Base-by-base conservation (phyloP, 129 eudicot genomes). In the Tagetes erecta region DNA sequence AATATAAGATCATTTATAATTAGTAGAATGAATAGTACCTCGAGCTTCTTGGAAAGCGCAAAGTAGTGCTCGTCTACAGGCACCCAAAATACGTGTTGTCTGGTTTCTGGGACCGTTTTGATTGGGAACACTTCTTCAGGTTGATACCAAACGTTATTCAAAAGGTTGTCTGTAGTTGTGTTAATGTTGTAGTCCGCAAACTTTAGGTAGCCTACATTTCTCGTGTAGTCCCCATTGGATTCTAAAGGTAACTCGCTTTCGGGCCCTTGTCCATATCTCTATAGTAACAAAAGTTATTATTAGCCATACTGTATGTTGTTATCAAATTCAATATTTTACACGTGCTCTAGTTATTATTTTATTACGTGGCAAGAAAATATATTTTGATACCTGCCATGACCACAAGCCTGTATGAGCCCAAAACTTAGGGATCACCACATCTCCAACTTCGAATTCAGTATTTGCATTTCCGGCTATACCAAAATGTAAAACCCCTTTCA, bases 31-130 rank as follows among this genome's bases (percentile, higher is more conserved):
- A 30, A 20, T 58, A 37, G 9, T 71, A 87, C 97, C 97, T 84
- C 77, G 34, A 91, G 83, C 40, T 83, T 80, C 49, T 83, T 7
- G 8, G 90, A 68, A 56, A 91, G 76, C 13, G 70, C 4, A 3
- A 62, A 84, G 81, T 86, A 88, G n/a, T 50, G 40, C 0, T 79
- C 5, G 78, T 88, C 73, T 5, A 86, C 87, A 0, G 96, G 89
- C 8, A 86, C 77, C 97, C 92, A 88, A 68, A 83, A 88, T 6
- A 75, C 80, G 59, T 88, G 96, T 51, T 92, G 91, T 66, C 96
- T 83, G 12, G 38, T 44, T 69, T 92, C 96, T n/a, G 92, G 92
- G 10, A 36, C 14, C 71, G 87, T 86, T 37, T 83, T 79, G 13
- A 81, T 73, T 0, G 91, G 86, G 53, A 86, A 92, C 4, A 87